A percentile compares a stretch with the other conserved stretches of the same genome.
phyloP scores from a whole-genome alignment of 2,329 filamentous ascomycete genomes.

The Emmonsiellopsis sp. region DNA sequence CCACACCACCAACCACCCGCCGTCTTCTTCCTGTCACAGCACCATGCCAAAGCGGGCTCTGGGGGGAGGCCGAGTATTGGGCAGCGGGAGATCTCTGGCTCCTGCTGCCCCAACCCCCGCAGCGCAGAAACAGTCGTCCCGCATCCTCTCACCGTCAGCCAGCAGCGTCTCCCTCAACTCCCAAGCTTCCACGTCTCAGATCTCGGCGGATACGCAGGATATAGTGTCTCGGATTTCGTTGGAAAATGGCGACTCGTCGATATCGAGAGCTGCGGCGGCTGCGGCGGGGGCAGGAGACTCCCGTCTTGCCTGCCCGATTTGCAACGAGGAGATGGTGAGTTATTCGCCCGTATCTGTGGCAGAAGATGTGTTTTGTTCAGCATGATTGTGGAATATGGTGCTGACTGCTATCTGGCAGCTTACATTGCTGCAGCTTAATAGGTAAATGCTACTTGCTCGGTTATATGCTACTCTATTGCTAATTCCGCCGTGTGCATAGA shows the following conservation, averaged over 20 bases:
- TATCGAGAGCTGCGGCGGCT: constrained; percentile 43
- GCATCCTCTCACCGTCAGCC: constrained; percentile 51
- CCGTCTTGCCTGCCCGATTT: constrained; percentile 89
- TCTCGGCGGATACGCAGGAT: constrained; percentile 66
- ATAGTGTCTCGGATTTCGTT: constrained; percentile 73
- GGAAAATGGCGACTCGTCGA: constrained; percentile 42
- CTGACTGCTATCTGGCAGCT: constrained; percentile 47
- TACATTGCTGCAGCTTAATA: constrained; percentile 85
- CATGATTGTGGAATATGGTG: neutral
- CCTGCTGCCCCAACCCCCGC: constrained; percentile 45
- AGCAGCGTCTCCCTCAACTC: constrained; percentile 75
- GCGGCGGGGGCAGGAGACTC: constrained; percentile 38
- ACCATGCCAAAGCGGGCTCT: constrained; percentile 76
- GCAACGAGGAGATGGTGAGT: constrained; percentile 89
- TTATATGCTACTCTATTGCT: constrained; percentile 15
- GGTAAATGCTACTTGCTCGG: constrained; percentile 33
- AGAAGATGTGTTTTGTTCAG: neutral
- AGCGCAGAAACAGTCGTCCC: constrained; percentile 13
- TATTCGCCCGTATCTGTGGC: neutral
- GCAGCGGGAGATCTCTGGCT: constrained; percentile 73
- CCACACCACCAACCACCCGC: too few relatives aligned
- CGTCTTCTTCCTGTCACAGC: neutral
- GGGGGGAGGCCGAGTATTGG: constrained; percentile 84
- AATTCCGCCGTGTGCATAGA: constrained; percentile 29
- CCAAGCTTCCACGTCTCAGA: constrained; percentile 60